Base-by-base conservation (phyloP, 2,329 filamentous ascomycete genomes). In the Volutella citrinella region DNA sequence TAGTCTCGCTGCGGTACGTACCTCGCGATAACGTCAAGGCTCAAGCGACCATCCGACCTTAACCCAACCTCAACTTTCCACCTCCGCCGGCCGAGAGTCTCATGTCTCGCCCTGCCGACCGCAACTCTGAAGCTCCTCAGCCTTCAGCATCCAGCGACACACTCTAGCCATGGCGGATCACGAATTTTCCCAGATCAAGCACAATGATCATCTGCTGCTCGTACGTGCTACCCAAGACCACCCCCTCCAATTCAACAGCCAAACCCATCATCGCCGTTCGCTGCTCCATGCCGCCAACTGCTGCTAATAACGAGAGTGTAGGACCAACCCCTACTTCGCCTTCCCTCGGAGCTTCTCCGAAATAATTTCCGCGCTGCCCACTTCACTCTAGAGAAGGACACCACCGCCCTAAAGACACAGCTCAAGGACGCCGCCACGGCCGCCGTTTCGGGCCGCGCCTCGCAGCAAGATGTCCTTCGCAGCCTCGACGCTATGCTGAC, bases 301-400 rank as follows among this genome's bases (percentile, higher is more conserved):
- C 13, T 10, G 13, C 31, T 48, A 17, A 48, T 19, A 32, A 10
- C 15, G 15, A 46, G 91, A 20, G 19, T 26, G n/a, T 26, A 54
- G 89, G 93, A 98, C 57, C 91, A 97, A 76, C 85, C 91, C 5
- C 84, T 97, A 47, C 80, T 98, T 48, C 88, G 90, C 20, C 80
- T 97, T 15, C 93, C 93, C 13, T 84, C 91, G 64, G 93, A 97
- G 60, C 84, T 96, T 37, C 82, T 94, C 15, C 84, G 89, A 36
- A 91, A 93, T 61, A 97, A 95, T 66, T 94, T 97, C 66, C 93
- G 95, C 54, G 80, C 83, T 5, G 85, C 85, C 26, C 86, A 89
- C 59, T 81, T 84, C 55, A 71, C 78, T 45, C 78, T 89, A 59
- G 86, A 91, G 57, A 83, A 82, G 56, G 80, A 86, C 49, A 79